Evolutionary conservation across 805 yeast genomes (phyloP).

Genomic region (Komagataella populi): DNA sequence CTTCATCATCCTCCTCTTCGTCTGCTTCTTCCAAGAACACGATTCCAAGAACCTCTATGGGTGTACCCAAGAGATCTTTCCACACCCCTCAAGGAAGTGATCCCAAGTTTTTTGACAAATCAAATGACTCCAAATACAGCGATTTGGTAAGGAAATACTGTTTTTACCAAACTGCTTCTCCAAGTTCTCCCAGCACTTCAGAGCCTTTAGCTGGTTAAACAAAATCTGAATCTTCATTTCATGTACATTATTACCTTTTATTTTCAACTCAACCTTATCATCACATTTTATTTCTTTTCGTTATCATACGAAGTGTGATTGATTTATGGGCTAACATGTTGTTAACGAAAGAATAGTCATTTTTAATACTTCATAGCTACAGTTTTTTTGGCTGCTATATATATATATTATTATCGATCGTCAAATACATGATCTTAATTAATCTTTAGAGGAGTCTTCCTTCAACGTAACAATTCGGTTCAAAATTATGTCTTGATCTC

Average conservation of each 20-base stretch:
- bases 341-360: background rate
- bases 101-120: background rate
- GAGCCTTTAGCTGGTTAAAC: background rate
- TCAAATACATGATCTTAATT: background rate
- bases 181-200: background rate
- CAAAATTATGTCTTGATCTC: conserved; percentile 45
- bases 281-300: background rate
- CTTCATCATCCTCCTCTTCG: conserved; percentile 5
- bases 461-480: conserved; percentile 91
- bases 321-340: background rate
- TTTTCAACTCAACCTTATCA: background rate
- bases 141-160: background rate
- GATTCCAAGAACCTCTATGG: background rate
- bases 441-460: conserved; percentile 47
- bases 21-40: background rate
- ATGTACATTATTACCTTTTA: background rate
- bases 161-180: background rate
- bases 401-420: background rate
- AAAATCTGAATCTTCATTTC: background rate
- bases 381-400: background rate
- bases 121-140: background rate
- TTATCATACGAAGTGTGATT: background rate
- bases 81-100: background rate
- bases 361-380: background rate
- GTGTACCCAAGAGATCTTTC: background rate